phyloP scores from a whole-genome alignment of 768 basidiomycete species.

The Stropharia rugosoannulata region DNA sequence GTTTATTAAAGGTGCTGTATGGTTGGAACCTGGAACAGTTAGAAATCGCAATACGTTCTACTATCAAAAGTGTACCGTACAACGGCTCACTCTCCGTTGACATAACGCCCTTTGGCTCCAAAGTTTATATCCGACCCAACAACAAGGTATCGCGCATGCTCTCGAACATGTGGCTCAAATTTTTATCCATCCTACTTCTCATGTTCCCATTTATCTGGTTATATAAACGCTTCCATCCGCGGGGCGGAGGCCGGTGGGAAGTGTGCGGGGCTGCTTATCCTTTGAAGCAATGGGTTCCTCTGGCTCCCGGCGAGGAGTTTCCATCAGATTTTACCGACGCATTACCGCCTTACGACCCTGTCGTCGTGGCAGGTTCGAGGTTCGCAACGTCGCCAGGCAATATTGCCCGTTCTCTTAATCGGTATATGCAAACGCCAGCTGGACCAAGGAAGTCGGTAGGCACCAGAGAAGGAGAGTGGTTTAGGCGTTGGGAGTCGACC shows the following conservation, averaged over 20 bases:
- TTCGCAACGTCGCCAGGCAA: neutral
- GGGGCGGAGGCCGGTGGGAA: conserved; percentile 74
- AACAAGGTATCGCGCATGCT: conserved; percentile 66
- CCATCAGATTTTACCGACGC: neutral
- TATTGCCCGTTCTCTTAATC: neutral
- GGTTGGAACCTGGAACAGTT: conserved; percentile 48
- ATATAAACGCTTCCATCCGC: conserved; percentile 63
- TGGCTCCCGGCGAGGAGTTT: conserved; percentile 19
- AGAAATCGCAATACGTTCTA: conserved; percentile 37
- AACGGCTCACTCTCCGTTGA: conserved; percentile 46
- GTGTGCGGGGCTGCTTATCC: conserved; percentile 77
- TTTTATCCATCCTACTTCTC: conserved; percentile 64
- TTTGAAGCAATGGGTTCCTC: conserved; percentile 51
- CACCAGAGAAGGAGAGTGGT: conserved; percentile 75
- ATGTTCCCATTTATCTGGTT: conserved; percentile 84
- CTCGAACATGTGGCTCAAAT: conserved; percentile 69
- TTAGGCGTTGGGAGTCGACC: conserved; percentile 69
- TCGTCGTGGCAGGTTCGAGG: neutral
- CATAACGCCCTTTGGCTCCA: conserved; percentile 44
- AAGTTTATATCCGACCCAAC: conserved; percentile 66
- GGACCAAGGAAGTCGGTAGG: conserved; percentile 51
- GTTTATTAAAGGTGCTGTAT: conserved; percentile 33
- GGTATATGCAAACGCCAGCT: conserved; percentile 28
- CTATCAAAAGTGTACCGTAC: conserved; percentile 44
- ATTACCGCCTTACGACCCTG: conserved; percentile 9